phyloP scores from a whole-genome alignment of 192 early-diverging fungal species.

The Fimicolochytrium jonesii region DNA sequence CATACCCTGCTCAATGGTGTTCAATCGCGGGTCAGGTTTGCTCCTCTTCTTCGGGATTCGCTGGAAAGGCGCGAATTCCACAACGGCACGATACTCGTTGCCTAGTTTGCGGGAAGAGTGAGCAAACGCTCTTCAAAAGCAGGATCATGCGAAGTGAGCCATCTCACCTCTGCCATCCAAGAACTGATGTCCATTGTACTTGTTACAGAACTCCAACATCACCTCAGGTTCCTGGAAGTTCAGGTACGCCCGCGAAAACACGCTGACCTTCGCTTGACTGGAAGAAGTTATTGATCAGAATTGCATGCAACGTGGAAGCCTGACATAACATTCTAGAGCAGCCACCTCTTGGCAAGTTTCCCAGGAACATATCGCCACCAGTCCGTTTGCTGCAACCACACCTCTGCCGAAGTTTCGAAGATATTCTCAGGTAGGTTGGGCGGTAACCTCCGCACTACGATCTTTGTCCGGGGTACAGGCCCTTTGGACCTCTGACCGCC shows the following conservation, averaged over 20 bases:
- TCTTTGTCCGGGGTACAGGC: too few species aligned
- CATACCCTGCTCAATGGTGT: constrained; percentile 70
- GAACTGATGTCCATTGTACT: constrained; percentile 76
- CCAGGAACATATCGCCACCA: constrained; percentile 59
- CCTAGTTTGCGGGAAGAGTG: constrained; percentile 45
- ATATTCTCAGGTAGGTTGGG: constrained; percentile 69
- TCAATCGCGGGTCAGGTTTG: constrained; percentile 62
- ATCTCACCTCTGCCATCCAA: constrained; percentile 62
- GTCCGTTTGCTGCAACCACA: constrained; percentile 49
- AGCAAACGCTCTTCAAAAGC: constrained; percentile 4
- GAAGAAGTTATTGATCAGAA: neutral
- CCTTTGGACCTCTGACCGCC: too few species aligned
- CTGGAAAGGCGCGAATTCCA: constrained; percentile 81
- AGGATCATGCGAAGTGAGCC: too few species aligned
- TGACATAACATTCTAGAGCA: too few species aligned
- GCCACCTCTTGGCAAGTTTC: constrained; percentile 71
- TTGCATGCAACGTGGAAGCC: too few species aligned
- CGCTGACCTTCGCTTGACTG: constrained; percentile 68
- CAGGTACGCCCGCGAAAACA: constrained; percentile 72
- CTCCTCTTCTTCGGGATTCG: constrained; percentile 62
- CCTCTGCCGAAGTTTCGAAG: constrained; percentile 58
- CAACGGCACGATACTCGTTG: constrained; percentile 64
- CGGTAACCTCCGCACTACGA: constrained; percentile 72
- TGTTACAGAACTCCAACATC: constrained; percentile 66
- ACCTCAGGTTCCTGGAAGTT: constrained; percentile 65